These are phyloP conservation scores for Coemansia sp. DNA, from an alignment of 192 early-diverging fungal genomes.

Conservation along the genomic window DNA sequence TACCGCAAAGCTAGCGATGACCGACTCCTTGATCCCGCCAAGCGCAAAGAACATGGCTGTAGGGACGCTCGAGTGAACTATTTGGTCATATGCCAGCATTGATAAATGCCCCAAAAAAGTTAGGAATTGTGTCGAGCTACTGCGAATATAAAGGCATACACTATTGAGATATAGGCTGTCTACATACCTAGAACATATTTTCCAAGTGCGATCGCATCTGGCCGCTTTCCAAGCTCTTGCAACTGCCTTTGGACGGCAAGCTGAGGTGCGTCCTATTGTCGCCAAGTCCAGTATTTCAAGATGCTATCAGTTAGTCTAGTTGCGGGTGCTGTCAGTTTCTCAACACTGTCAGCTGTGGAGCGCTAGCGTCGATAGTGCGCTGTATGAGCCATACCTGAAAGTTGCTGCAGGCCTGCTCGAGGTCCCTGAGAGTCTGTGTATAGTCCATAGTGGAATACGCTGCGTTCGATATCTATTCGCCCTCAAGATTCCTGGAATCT, in stretches of 20 bases:
- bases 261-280: conserved; percentile 40
- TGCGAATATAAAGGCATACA: not conserved
- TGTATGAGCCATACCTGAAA: conserved; percentile 38
- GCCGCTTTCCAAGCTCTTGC: conserved; percentile 48
- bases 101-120: not conserved
- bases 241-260: conserved; percentile 43
- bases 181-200: conserved; percentile 48
- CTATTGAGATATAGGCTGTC: not conserved
- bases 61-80: conserved; percentile 45
- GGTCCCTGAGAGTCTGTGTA: conserved; percentile 28
- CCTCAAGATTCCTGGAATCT: not conserved
- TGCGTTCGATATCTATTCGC: not conserved
- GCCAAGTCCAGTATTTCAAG: not conserved
- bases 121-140: not conserved
- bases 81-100: not conserved
- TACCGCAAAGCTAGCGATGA: conserved; percentile 38
- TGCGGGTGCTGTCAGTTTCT: no score
- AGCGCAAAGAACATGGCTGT: conserved; percentile 57
- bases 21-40: conserved; percentile 53
- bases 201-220: conserved; percentile 46
- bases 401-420: conserved; percentile 54
- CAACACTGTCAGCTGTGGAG: not conserved
- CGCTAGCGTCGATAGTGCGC: not conserved
- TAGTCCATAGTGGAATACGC: conserved; percentile 39
- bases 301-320: not conserved